phyloP scores from a whole-genome alignment of 1,139 yeast genomes.

The Protomyces gravidus region DNA sequence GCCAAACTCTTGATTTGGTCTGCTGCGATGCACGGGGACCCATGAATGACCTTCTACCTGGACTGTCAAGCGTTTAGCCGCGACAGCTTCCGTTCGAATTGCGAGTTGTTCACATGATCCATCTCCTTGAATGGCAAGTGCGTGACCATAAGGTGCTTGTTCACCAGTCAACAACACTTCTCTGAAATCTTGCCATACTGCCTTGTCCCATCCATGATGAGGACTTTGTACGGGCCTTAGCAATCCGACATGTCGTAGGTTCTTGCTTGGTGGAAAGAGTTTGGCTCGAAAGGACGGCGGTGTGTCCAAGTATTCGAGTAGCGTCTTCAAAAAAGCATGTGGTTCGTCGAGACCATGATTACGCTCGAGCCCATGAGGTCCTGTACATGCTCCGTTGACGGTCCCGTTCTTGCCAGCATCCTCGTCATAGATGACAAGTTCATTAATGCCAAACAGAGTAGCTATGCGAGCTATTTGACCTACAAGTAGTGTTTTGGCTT shows the following conservation, averaged over 20 bases:
- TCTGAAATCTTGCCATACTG: neutral
- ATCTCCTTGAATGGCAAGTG: conserved; percentile 15
- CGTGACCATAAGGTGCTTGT: conserved; percentile 21
- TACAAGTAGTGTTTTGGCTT: conserved; percentile 28
- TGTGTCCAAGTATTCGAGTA: conserved; percentile 30
- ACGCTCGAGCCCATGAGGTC: conserved; percentile 13
- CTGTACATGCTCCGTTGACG: neutral
- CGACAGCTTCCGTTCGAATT: conserved; percentile 26
- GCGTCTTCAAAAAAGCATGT: conserved; percentile 12
- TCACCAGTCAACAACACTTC: conserved; percentile 26
- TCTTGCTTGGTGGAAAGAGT: conserved; percentile 29
- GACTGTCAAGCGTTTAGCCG: neutral
- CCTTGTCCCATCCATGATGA: conserved; percentile 28
- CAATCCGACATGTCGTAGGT: conserved; percentile 28
- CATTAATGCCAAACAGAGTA: conserved; percentile 28
- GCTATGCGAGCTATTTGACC: conserved; percentile 30
- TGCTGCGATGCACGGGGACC: conserved; percentile 20
- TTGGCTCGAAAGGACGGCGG: conserved; percentile 29
- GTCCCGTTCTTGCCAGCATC: conserved; percentile 4
- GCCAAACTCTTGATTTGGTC: conserved; percentile 31
- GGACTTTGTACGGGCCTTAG: conserved; percentile 29
- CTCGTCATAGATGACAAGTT: conserved; percentile 30
- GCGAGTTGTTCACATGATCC: conserved; percentile 1
- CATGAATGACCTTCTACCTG: neutral
- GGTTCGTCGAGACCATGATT: conserved; percentile 20